These are phyloP conservation scores for Aspergillus thermomutatus DNA, from an alignment of 2,329 filamentous ascomycete genomes.

Conservation along the genomic window DNA sequence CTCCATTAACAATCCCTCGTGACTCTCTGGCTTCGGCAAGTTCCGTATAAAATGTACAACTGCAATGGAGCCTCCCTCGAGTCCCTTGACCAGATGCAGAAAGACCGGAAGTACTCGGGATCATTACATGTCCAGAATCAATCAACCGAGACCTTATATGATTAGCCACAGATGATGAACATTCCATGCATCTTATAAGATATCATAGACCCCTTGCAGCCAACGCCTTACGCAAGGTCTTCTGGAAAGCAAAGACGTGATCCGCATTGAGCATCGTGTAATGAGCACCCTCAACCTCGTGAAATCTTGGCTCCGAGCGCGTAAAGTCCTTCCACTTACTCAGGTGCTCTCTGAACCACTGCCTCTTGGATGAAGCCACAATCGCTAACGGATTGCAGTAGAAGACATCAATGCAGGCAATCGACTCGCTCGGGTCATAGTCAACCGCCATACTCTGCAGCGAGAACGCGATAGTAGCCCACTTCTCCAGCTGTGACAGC, in stretches of 20 bases:
- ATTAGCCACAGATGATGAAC: too few relatives aligned
- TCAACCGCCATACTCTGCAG: conserved; percentile 40
- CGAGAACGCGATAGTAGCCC: conserved; percentile 1
- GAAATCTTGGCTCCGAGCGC: conserved; percentile 22
- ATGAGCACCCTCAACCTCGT: conserved; percentile 38
- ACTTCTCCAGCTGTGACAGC: too few relatives aligned
- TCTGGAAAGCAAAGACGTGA: conserved; percentile 34
- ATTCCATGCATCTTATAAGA: too few relatives aligned
- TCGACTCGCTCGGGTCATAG: conserved; percentile 42
- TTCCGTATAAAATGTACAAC: neutral
- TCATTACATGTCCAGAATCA: too few relatives aligned
- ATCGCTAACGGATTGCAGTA: conserved; percentile 33
- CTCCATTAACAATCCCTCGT: too few relatives aligned
- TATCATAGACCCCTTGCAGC: too few relatives aligned
- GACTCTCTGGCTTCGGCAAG: neutral
- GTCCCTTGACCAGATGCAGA: too few relatives aligned
- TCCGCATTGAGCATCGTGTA: conserved; percentile 41
- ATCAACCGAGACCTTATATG: too few relatives aligned
- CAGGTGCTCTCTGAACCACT: conserved; percentile 21
- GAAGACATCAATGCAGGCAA: conserved; percentile 43
- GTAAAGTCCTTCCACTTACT: conserved; percentile 37
- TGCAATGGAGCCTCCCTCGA: neutral
- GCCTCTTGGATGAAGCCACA: conserved; percentile 17
- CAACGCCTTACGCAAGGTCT: conserved; percentile 13
- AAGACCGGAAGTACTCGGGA: too few relatives aligned